These are phyloP conservation scores for Tuber indicum DNA, from an alignment of 495 filamentous ascomycete genomes.

Conservation along the genomic window DNA sequence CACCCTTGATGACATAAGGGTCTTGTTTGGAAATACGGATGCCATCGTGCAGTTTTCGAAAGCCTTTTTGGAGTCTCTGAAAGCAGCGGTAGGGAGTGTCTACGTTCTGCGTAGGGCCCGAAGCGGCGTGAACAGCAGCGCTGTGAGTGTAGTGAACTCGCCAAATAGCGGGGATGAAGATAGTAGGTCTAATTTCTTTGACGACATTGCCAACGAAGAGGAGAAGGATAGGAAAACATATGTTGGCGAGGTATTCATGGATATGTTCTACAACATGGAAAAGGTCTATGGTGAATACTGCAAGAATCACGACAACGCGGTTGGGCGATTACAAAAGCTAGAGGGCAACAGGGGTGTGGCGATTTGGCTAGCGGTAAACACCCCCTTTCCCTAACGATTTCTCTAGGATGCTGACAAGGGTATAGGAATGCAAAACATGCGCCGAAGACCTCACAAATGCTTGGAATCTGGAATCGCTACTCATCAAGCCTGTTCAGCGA, in stretches of 20 bases:
- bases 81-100: slow-evolving; percentile 64
- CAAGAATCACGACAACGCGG: slow-evolving; percentile 77
- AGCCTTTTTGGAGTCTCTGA: slow-evolving; percentile 67
- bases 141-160: slow-evolving; percentile 42
- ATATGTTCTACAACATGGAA: slow-evolving; percentile 71
- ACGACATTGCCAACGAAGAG: slow-evolving; percentile 49
- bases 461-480: slow-evolving; percentile 86
- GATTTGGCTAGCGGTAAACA: slow-evolving; percentile 62
- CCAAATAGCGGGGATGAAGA: slow-evolving; percentile 36
- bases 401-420: slow-evolving; percentile 15
- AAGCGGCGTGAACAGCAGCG: slow-evolving; percentile 43
- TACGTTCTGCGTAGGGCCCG: slow-evolving; percentile 48
- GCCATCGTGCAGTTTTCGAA: slow-evolving; percentile 78
- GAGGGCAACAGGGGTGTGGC: slow-evolving; percentile 67
- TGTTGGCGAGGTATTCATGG: slow-evolving; percentile 70
- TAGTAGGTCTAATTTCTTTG: slow-evolving; percentile 36
- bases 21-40: slow-evolving; percentile 83
- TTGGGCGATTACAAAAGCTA: slow-evolving; percentile 65
- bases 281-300: slow-evolving; percentile 77
- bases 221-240: slow-evolving; percentile 69
- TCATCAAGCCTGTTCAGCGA: slow-evolving; percentile 92
- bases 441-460: slow-evolving; percentile 83
- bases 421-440: slow-evolving; percentile 72
- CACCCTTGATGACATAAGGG: slow-evolving; percentile 73
- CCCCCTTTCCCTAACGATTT: slow-evolving; percentile 2